Conservation (phyloP, 148 eudicot genomes). For the Spergularia marina region DNA sequence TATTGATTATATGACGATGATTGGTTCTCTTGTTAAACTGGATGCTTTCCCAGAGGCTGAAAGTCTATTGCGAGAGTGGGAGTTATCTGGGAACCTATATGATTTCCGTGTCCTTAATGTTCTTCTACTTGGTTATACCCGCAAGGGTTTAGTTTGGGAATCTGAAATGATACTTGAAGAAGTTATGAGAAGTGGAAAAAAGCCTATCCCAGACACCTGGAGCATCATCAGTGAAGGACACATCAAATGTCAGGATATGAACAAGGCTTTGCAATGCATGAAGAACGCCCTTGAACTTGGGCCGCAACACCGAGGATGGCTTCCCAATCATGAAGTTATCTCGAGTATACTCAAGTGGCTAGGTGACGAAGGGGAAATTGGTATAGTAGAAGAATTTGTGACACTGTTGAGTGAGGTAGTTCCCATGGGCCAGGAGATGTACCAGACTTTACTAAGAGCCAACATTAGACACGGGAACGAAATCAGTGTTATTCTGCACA, state of each 20-base stretch:
- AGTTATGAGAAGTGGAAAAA: constrained; percentile 36
- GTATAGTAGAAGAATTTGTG: constrained; percentile 41
- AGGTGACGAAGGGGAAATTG: constrained; percentile 32
- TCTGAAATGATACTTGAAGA: constrained; percentile 40
- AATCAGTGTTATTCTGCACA: constrained; percentile 28
- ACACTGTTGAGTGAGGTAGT: constrained; percentile 25
- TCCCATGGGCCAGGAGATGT: constrained; percentile 27
- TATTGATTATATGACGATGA: constrained; percentile 41
- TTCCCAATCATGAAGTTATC: constrained; percentile 34
- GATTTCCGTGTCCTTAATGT: constrained; percentile 53
- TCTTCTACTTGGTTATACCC: constrained; percentile 46
- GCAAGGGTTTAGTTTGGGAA: constrained; percentile 36
- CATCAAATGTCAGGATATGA: constrained; percentile 32
- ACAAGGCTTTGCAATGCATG: constrained; percentile 42
- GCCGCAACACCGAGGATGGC: constrained; percentile 42
- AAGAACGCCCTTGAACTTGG: constrained; percentile 39
- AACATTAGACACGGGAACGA: constrained; percentile 26
- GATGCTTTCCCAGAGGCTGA: constrained; percentile 43
- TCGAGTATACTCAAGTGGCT: constrained; percentile 46
- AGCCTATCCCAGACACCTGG: constrained; percentile 51
- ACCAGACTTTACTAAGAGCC: constrained; percentile 25
- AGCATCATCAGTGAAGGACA: constrained; percentile 46
- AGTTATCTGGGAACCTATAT: constrained; percentile 36
- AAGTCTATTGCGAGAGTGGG: constrained; percentile 47
- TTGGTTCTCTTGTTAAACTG: constrained; percentile 46